phyloP scores from a whole-genome alignment of 495 filamentous ascomycete species.

The Aspergillus haitiensis region DNA sequence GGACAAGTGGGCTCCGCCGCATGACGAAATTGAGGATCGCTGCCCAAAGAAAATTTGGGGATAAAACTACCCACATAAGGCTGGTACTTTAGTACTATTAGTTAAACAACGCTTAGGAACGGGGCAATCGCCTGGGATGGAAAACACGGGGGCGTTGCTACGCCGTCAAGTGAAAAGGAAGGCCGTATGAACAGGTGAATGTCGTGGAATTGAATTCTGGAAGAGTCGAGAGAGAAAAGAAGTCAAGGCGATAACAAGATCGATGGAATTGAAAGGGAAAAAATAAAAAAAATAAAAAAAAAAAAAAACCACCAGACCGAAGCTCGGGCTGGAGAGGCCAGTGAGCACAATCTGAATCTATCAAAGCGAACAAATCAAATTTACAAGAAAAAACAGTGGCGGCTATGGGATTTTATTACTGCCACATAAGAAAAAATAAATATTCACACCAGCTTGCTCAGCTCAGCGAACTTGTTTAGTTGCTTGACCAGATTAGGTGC shows the following conservation, averaged over 20 bases:
- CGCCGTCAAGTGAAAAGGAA: no score
- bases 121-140: background rate
- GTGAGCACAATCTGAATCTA: no score
- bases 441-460: no score
- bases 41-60: constrained; percentile 7
- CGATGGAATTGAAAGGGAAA: background rate
- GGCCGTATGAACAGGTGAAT: no score
- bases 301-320: background rate
- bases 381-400: no score
- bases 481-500: no score
- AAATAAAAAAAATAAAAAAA: background rate
- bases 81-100: constrained; percentile 3
- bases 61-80: background rate
- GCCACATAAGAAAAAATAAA: no score
- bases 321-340: no score
- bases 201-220: background rate
- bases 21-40: constrained; percentile 14
- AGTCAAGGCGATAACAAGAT: background rate
- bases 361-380: no score
- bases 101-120: constrained; percentile 2
- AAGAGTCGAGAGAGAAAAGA: background rate
- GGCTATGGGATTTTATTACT: no score
- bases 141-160: no score
- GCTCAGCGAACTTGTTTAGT: no score
- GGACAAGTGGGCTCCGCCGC: constrained; percentile 11